Base-by-base conservation (phyloP, 1,284 basidiomycete genomes). In the Marasmius sp. region DNA sequence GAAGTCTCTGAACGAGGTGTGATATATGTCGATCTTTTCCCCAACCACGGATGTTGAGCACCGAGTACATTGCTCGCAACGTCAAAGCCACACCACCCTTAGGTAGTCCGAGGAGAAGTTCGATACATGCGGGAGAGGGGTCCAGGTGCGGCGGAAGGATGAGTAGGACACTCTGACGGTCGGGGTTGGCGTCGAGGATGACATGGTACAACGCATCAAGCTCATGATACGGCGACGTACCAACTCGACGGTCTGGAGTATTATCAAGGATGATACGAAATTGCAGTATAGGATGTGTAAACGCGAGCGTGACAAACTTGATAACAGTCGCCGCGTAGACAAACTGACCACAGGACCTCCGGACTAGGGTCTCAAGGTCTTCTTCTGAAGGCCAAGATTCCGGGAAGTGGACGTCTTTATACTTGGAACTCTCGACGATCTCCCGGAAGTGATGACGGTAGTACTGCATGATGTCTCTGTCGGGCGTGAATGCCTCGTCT, bases 271-370 rank as follows among this genome's bases (percentile, higher is more conserved):
- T 60, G 1, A 65, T 63, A 5, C 71, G 64, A 16, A 73, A 64
- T 12, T 68, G 64, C 27, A 68, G 65, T 5, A 65, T 62, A 0
- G 71, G 71, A 37, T 65, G 38, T 51, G 68, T 62, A 49, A 68
- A 61, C 0, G 64, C 56, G 8, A 65, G 64, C 37, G 66, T 66
- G 41, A 73, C 65, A 53, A 68, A 73, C 57, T 66, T 67, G 34
- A 72, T 64, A 3, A 72, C 68, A 5, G 70, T 70, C 3, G 66
- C 60, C 1, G 70, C 69, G 58, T 73, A 73, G 10, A 67, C 67
- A 34, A 67, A 71, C 51, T 71, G 69, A 0, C 70, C 70, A 10
- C 62, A 60, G 7, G 70, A 63, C 12, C 67, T 63, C 37, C 66
- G 59, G 5, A 69, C 68, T 11, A 72, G 65, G 8, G 53, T 43